Conservation (phyloP, 106 monocot species). For the Gastrodia elata region DNA sequence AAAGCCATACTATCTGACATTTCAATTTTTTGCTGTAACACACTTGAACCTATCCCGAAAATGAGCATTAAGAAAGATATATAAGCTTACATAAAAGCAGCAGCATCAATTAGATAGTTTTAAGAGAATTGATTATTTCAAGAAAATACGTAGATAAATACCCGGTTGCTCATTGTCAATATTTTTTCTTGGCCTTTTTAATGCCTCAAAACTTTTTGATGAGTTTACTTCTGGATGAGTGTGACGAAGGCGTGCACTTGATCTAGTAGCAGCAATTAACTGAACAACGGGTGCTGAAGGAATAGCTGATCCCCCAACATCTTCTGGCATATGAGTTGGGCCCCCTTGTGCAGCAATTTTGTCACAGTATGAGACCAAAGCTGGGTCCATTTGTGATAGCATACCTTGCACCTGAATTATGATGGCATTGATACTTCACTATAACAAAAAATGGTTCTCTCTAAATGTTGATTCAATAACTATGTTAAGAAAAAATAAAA, state of each 20-base stretch:
- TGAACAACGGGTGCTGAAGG: slow-evolving; percentile 66
- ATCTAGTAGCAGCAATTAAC: slow-evolving; percentile 54
- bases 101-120: not conserved
- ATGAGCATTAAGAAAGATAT: not conserved
- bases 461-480: not conserved
- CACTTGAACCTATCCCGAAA: not conserved
- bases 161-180: slow-evolving; percentile 71
- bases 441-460: not conserved
- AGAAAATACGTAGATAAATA: slow-evolving; percentile 12
- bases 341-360: slow-evolving; percentile 87
- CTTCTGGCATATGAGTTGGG: slow-evolving; percentile 47
- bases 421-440: not conserved
- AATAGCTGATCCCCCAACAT: slow-evolving; percentile 26
- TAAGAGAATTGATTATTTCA: not conserved
- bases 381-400: slow-evolving; percentile 96
- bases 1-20: not conserved
- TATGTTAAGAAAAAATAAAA: not conserved
- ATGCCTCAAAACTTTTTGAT: slow-evolving; percentile 72
- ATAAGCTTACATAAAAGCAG: not conserved
- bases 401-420: slow-evolving; percentile 78
- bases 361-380: slow-evolving; percentile 79
- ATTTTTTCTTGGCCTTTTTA: slow-evolving; percentile 68
- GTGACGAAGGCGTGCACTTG: slow-evolving; percentile 83
- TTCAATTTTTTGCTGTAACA: not conserved
- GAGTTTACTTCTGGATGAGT: slow-evolving; percentile 81